Percentiles rank a stretch among this genome's conserved stretches.
Evolutionary conservation across 345 rosid genomes (phyloP).

Genomic region (Eucalyptus sideroxylon): DNA sequence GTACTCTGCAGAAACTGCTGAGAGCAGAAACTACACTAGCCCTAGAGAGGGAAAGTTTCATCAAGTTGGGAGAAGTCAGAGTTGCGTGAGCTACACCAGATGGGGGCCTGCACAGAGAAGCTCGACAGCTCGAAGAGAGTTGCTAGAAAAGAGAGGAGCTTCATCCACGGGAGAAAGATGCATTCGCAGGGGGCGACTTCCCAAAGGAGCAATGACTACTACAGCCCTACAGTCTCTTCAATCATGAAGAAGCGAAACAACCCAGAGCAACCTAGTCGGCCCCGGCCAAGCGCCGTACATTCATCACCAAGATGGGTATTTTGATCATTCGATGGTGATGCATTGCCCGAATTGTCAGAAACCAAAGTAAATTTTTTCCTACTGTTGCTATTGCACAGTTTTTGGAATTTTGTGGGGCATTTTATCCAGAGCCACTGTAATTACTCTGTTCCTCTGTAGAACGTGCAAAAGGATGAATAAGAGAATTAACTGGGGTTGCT

Average conservation of each 20-base stretch:
- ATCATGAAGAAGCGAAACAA: conserved; percentile 75
- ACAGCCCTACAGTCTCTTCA: conserved; percentile 82
- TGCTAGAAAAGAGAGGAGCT: conserved; percentile 71
- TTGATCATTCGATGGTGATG: conserved; percentile 12
- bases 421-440: neutral
- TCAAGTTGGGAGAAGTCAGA: conserved; percentile 84
- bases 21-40: conserved; percentile 82
- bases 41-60: conserved; percentile 59
- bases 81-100: conserved; percentile 69
- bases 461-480: neutral
- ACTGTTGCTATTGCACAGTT: neutral
- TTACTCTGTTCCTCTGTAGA: neutral
- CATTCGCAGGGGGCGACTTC: conserved; percentile 71
- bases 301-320: conserved; percentile 82
- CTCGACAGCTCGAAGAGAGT: conserved; percentile 27
- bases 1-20: conserved; percentile 99
- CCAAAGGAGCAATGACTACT: conserved; percentile 92
- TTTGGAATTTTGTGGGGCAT: neutral
- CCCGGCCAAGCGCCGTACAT: conserved; percentile 39
- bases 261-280: conserved; percentile 33
- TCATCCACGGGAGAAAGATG: conserved; percentile 60
- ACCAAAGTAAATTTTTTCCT: neutral
- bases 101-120: conserved; percentile 60
- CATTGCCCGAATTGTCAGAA: neutral
- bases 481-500: neutral